Conservation (phyloP, 352 stramenopile genomes). For the Aphanomyces invadans region DNA sequence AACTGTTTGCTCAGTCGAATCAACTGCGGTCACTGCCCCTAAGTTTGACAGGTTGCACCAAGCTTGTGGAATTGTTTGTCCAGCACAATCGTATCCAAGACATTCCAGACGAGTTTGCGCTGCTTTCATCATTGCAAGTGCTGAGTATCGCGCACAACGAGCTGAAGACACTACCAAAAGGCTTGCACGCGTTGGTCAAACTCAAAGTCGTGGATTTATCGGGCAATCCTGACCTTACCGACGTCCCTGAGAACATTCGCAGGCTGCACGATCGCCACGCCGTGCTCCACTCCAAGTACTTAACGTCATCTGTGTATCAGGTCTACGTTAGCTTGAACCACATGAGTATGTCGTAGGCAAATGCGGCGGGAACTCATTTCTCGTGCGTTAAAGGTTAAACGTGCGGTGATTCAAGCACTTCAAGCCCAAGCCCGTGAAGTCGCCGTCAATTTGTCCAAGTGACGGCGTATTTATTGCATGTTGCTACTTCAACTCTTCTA, state of each 20-base stretch:
- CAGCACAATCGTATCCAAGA: slow-evolving; percentile 18
- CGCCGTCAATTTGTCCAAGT: not conserved
- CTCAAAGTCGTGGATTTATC: slow-evolving; percentile 21
- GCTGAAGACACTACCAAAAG: slow-evolving; percentile 3
- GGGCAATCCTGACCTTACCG: slow-evolving; percentile 5
- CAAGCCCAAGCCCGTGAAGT: slow-evolving; percentile 18
- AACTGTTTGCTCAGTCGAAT: slow-evolving; percentile 15
- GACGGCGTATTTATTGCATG: not conserved
- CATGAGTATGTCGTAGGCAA: slow-evolving; percentile 4
- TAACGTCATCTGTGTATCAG: not conserved
- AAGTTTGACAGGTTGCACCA: slow-evolving; percentile 18
- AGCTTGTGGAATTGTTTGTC: slow-evolving; percentile 19
- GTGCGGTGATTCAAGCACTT: not conserved
- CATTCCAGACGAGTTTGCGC: slow-evolving; percentile 17
- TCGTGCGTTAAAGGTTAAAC: slow-evolving; percentile 18
- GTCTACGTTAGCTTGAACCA: not conserved
- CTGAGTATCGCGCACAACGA: slow-evolving; percentile 21
- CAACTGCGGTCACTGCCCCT: slow-evolving; percentile 13
- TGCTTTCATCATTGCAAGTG: slow-evolving; percentile 1
- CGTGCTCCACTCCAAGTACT: slow-evolving; percentile 19
- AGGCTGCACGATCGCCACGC: slow-evolving; percentile 18
- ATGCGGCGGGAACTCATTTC: slow-evolving; percentile 18
- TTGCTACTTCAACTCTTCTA: slow-evolving; percentile 2
- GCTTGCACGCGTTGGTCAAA: slow-evolving; percentile 5
- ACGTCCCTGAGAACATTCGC: slow-evolving; percentile 10